These are phyloP conservation scores for Trebouxiophyceae sp. DNA, from an alignment of 163 green algal genomes.

Conservation along the genomic window DNA sequence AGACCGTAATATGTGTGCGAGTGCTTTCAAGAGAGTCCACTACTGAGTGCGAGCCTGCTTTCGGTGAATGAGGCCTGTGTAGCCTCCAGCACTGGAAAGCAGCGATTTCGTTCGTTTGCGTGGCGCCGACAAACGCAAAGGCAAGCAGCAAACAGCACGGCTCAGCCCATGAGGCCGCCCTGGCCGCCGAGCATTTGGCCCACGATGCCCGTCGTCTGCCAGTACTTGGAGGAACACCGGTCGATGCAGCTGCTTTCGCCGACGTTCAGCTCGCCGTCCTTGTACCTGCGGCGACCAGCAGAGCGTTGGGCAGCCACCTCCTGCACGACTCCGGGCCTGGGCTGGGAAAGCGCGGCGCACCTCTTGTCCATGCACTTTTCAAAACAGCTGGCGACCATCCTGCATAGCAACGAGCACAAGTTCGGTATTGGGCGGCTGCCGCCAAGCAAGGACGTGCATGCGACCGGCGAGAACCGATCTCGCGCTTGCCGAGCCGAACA, in stretches of 20 bases:
- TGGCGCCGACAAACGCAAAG: too few species aligned
- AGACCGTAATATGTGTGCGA: too few species aligned
- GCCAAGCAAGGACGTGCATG: too few species aligned
- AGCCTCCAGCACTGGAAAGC: too few species aligned
- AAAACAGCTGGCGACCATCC: conserved; percentile 78
- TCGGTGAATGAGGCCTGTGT: too few species aligned
- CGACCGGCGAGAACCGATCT: too few species aligned
- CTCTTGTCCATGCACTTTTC: conserved; percentile 76
- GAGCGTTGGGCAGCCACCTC: conserved; percentile 1
- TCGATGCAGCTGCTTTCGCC: conserved; percentile 95
- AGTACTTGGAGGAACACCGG: conserved; percentile 92
- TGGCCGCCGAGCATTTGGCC: conserved; percentile 43
- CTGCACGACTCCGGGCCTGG: not conserved
- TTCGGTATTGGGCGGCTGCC: too few species aligned
- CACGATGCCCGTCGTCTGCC: conserved; percentile 72
- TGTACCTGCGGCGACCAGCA: conserved; percentile 61
- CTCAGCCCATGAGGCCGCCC: conserved; percentile 8
- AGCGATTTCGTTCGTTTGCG: too few species aligned
- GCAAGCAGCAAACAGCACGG: too few species aligned
- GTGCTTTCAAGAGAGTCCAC: too few species aligned
- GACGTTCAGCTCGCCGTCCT: conserved; percentile 88
- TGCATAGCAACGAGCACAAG: conserved; percentile 40
- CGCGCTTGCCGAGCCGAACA: too few species aligned
- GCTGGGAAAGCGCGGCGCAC: conserved; percentile 16
- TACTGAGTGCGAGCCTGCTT: too few species aligned